These are phyloP conservation scores for Arthrobotrys conoides DNA, from an alignment of 2,329 filamentous ascomycete genomes.

Conservation along the genomic window DNA sequence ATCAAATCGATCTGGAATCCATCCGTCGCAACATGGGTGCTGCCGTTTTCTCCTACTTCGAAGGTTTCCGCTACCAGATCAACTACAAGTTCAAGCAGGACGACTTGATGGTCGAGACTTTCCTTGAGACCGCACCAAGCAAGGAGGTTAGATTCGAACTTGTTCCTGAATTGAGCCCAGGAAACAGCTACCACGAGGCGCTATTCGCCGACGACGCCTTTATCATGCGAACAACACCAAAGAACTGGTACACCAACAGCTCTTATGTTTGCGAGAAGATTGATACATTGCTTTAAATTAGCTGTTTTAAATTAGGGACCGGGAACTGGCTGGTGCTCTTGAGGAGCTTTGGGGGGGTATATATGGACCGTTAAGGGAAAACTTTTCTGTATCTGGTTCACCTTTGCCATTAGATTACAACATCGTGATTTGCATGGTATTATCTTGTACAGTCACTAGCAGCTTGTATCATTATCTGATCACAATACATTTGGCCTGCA, in stretches of 20 bases:
- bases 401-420: neutral
- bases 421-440: neutral
- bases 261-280: conserved; percentile 39
- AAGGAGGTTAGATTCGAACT: conserved; percentile 51
- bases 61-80: conserved; percentile 31
- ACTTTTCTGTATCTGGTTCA: conserved; percentile 8
- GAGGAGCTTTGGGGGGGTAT: conserved; percentile 4
- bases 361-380: conserved; percentile 2
- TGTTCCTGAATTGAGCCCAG: conserved; percentile 28
- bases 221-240: conserved; percentile 39
- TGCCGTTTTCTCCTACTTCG: conserved; percentile 46
- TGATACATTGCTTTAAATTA: conserved; percentile 41
- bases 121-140: conserved; percentile 32
- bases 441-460: neutral
- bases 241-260: conserved; percentile 49
- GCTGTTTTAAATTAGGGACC: neutral
- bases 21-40: conserved; percentile 50
- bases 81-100: conserved; percentile 55
- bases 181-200: conserved; percentile 36
- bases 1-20: conserved; percentile 44
- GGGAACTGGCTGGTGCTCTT: neutral
- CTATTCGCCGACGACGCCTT: conserved; percentile 38
- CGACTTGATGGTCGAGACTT: conserved; percentile 50
- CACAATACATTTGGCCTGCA: neutral
- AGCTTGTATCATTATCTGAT: conserved; percentile 8